Percentiles rank a stretch among this genome's conserved stretches.
These are phyloP conservation scores for Pythium guiyangense DNA, from an alignment of 352 stramenopile species.

Conservation along the genomic window DNA sequence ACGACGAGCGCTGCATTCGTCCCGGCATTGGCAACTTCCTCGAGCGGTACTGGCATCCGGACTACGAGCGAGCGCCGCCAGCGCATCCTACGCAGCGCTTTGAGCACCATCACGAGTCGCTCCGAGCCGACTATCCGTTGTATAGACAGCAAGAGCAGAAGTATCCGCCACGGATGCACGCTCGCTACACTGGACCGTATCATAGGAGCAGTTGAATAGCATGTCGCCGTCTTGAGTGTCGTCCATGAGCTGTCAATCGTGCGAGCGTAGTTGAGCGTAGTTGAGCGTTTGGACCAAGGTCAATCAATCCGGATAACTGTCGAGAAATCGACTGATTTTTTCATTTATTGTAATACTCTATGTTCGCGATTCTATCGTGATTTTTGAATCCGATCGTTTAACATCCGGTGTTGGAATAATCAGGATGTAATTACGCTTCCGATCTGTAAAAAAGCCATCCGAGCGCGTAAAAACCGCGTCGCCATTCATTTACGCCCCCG, in stretches of 20 bases:
- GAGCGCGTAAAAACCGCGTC: slow-evolving; percentile 15
- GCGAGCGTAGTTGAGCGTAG: no score
- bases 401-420: background rate
- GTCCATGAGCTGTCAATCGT: no score
- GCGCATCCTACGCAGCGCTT: background rate
- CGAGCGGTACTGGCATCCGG: slow-evolving; percentile 33
- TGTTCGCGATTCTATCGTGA: no score
- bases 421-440: slow-evolving; percentile 19
- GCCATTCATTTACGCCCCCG: slow-evolving; percentile 37
- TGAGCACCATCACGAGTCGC: slow-evolving; percentile 2
- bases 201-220: no score
- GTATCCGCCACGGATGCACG: background rate
- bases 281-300: no score
- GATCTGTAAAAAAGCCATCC: slow-evolving; percentile 15
- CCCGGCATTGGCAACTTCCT: slow-evolving; percentile 35
- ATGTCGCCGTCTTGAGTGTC: no score
- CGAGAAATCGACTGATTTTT: no score
- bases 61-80: background rate
- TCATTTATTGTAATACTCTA: no score
- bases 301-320: no score
- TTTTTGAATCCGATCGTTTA: background rate
- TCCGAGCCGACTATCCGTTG: background rate
- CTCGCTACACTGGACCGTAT: background rate
- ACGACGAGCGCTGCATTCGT: slow-evolving; percentile 29
- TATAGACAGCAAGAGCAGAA: background rate